Base-by-base conservation (phyloP, 768 basidiomycete genomes). In the Suillus placidus region DNA sequence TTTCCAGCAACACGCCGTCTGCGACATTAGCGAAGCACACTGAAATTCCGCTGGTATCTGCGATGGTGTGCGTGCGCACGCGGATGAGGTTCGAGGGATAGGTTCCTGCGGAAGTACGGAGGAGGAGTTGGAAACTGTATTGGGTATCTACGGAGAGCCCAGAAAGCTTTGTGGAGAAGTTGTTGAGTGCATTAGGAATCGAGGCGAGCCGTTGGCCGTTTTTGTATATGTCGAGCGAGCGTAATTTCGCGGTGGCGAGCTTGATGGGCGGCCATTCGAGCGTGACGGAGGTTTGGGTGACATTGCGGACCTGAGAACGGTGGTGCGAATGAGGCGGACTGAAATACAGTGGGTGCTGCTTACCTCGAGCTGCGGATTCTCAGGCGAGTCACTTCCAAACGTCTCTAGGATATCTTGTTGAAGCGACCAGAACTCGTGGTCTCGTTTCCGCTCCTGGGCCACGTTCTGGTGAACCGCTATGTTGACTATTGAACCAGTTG, bases 211-310 rank as follows among this genome's bases (percentile, higher is more conserved):
- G 88, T 75, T 94, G 88, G 5, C 89, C 88, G 76, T 98, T 98
- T 71, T 92, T 88, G 82, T 94, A 97, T 70, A 99, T 94, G 71
- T 97, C 95, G 35, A 99, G 83, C 0, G 92, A 92, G 65, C 96
- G 87, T 32, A 98, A 80, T 72, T 91, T 92, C 14, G 95, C 88
- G 1, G 89, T 92, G 0, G 95, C 97, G 18, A 99, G 86, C 63
- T 92, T 80, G 23, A 99, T 79, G 42, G 86, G 76, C 4, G 94
- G 92, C 97, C 97, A 99, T 81, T 99, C 96, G 26, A 99, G 85
- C 2, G 95, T 96, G 3, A 96, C 94, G 10, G 92, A 95, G 1
- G 97, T 99, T 82, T 99, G 97, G 0, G 97, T 99, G 58, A 94
- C 88, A 72, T 97, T 95, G 52, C 96, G 88, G 23, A 99, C 85